Evolutionary conservation across 2,329 filamentous ascomycete genomes (phyloP), one percentile per base, ranked within the genome.

Genomic region (Hymenoscyphus fructigenus): DNA sequence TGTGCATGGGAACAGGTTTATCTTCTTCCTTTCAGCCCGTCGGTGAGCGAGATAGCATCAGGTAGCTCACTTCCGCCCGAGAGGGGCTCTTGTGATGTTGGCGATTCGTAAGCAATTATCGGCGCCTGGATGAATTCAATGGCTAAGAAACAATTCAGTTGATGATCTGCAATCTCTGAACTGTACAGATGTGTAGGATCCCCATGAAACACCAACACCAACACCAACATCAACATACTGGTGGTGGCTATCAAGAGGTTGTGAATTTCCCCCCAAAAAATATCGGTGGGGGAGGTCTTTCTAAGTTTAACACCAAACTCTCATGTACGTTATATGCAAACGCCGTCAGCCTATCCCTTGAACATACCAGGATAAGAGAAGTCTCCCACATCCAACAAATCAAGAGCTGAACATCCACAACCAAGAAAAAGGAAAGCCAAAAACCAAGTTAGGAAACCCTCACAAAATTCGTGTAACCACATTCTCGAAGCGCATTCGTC

Each of bases 141-240:
- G n/a, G 20, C 47, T 20, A 14, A 23, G 20, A 38, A 53, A 53
- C 20, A 26, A 26, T 26, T 14, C 26, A 23, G 20, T 53, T 53
- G 17, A 47, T 47, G 41, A 14, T 53, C n/a, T 38, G 14, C 36
- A 17, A 15, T 14, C 36, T 38, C 20, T 53, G 47, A 23, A 14
- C 20, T 47, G 23, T 26, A 50, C 47, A 6, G 47, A 23, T 23
- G 5, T 53, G n/a, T 53, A 53, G 47, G 47, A 53, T 53, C 26
- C 20, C 23, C 44, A 50, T 50, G 44, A 50, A 50, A 50, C 44
- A 50, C 44, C 44, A 50, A 50, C 44, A 53, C 47, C 20, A 50
- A 10, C n/a, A 26, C 20, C 20, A 53, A 26, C 20, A 23, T 53
- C n/a, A 12, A 9, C 44, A 26, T 50, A 50, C 23, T 53, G 20